Evolutionary conservation across 2,329 filamentous ascomycete genomes (phyloP).

Genomic region (Colletotrichum sidae): DNA sequence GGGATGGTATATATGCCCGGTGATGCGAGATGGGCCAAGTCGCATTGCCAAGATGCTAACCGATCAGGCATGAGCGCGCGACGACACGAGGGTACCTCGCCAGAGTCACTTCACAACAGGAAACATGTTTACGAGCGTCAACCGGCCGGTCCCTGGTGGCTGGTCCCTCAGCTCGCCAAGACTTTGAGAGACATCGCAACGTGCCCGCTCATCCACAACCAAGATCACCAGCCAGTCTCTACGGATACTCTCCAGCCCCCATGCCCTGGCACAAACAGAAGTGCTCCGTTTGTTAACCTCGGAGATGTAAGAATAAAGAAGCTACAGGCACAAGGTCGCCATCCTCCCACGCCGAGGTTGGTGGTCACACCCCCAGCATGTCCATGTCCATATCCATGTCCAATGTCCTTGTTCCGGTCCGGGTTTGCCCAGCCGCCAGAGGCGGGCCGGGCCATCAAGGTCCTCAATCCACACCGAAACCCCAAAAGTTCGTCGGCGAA

Average conservation of each 20-base stretch:
- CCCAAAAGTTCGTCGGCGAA: neutral
- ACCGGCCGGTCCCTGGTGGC: constrained; percentile 1
- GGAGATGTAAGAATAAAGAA: constrained; percentile 4
- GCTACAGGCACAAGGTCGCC: neutral
- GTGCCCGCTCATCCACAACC: constrained; percentile 3
- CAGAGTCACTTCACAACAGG: constrained; percentile 9
- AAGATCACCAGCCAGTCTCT: no score
- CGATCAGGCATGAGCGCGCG: no score
- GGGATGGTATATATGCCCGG: no score
- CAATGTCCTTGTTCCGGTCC: neutral
- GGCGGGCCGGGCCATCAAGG: constrained; percentile 35
- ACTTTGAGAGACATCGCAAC: constrained; percentile 12
- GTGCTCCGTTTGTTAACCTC: constrained; percentile 3
- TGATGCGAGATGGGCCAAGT: no score
- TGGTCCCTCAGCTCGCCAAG: constrained; percentile 25
- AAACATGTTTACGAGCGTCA: constrained; percentile 7
- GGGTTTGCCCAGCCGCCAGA: constrained; percentile 22
- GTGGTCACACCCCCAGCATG: neutral
- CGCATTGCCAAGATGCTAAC: no score
- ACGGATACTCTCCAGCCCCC: no score
- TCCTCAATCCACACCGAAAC: constrained; percentile 5
- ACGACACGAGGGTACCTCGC: neutral
- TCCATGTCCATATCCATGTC: constrained; percentile 6
- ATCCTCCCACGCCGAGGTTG: constrained; percentile 5
- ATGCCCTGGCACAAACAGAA: no score